Base-by-base conservation (phyloP, 805 yeast genomes). In the Candida parachauliodes region DNA sequence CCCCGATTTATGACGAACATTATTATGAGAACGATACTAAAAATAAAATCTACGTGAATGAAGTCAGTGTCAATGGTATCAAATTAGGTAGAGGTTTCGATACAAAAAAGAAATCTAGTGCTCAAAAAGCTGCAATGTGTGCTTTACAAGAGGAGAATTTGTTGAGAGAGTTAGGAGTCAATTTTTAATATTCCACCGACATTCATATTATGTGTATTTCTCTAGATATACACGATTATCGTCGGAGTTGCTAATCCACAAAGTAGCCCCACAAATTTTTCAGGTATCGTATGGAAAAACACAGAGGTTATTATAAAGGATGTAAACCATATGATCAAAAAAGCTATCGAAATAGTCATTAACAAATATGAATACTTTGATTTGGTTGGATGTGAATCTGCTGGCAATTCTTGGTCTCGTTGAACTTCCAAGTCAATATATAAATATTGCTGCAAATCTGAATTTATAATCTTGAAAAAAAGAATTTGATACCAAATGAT, bases 211-310 rank as follows among this genome's bases (percentile, higher is more conserved):
- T n/a, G 4, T 19, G 25, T 20, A 30, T 15, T 8, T 32, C 3
- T 8, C 4, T 36, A 16, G 19, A 36, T 29, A 28, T 28, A 36
- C 6, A 30, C 21, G 22, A 36, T 15, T 6, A 36, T 25, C 6
- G 49, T 50, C 2, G 72, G 67, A 2, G 65, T 44, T 1, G 51
- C 23, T 23, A 62, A 30, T 0, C 77, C 79, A 38, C 65, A 55
- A 0, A 51, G 11, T 8, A 70, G 34, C 3, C 80, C 80, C 6
- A 63, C 59, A 7, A 70, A 39, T 40, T 74, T 72, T 46, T 76
- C 81, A 2, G 54, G 34, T 5, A 65, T 32, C 4, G 78, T 70
- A 46, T 76, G 81, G 51, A 70, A 76, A 47, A 73, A 75, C 15
- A 74, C 44, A 25, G 71, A 58, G 5, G 81, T 76, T 18, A 73